Evolutionary conservation across 2,329 filamentous ascomycete genomes (phyloP).

Genomic region (Fusarium euwallaceae): DNA sequence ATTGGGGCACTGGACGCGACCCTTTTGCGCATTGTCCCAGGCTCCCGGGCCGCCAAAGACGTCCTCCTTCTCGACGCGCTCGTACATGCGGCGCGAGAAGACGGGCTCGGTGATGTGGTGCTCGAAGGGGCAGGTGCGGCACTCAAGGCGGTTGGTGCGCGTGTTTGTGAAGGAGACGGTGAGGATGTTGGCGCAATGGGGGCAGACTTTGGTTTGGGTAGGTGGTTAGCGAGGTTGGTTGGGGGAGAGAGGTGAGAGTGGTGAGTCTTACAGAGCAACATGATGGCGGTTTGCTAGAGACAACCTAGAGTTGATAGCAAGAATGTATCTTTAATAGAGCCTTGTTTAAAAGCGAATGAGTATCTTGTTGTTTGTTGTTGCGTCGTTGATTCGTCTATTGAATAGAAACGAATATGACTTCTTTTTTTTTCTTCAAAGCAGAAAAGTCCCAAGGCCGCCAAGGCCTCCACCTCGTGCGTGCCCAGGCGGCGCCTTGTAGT

Average conservation of each 20-base stretch:
- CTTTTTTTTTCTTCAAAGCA: conserved; percentile 4
- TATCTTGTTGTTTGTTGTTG: neutral
- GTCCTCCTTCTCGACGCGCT: conserved; percentile 88
- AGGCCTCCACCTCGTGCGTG: conserved; percentile 4
- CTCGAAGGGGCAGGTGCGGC: conserved; percentile 94
- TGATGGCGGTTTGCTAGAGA: conserved; percentile 51
- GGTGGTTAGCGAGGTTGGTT: conserved; percentile 35
- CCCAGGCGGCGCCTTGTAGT: conserved; percentile 16
- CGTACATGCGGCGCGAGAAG: conserved; percentile 86
- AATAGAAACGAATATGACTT: conserved; percentile 11
- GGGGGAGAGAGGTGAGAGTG: conserved; percentile 17
- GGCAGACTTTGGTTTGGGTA: conserved; percentile 74
- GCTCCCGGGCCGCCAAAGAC: conserved; percentile 90
- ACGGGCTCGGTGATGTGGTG: conserved; percentile 83
- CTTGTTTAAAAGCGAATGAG: neutral
- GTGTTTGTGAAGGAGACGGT: conserved; percentile 74
- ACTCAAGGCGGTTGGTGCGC: conserved; percentile 87
- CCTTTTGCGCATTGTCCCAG: conserved; percentile 93
- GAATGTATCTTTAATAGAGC: neutral
- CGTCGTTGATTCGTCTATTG: neutral
- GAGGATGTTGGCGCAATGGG: conserved; percentile 86
- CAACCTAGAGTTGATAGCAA: neutral
- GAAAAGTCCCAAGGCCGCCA: neutral
- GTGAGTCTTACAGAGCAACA: conserved; percentile 73
- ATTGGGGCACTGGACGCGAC: conserved; percentile 83